These are phyloP conservation scores for Ilyonectria mors-panacis DNA, from an alignment of 2,329 filamentous ascomycete genomes.

Conservation along the genomic window DNA sequence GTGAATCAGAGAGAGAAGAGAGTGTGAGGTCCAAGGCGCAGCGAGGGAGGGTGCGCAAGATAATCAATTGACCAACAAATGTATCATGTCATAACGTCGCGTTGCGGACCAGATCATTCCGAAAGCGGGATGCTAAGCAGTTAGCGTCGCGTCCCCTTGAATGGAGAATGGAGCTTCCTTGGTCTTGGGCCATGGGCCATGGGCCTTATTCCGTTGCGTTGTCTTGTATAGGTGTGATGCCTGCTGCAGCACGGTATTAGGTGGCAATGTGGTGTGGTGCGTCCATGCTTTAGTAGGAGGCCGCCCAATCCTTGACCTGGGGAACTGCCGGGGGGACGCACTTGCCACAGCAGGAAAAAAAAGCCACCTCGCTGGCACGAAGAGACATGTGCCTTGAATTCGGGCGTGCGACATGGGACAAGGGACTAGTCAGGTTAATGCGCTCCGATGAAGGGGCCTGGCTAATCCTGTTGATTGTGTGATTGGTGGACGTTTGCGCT, in stretches of 20 bases:
- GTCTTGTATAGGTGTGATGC: neutral
- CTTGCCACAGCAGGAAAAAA: neutral
- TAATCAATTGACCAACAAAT: constrained; percentile 20
- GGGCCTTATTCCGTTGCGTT: neutral
- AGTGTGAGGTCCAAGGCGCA: constrained; percentile 11
- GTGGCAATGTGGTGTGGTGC: neutral
- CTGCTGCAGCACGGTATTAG: neutral
- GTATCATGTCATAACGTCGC: constrained; percentile 42
- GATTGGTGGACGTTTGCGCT: constrained; percentile 21
- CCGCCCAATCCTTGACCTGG: constrained; percentile 27
- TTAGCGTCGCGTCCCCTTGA: constrained; percentile 26
- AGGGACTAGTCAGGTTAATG: neutral
- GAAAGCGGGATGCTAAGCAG: constrained; percentile 28
- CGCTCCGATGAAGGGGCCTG: constrained; percentile 12
- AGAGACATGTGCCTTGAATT: neutral
- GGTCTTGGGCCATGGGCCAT: neutral
- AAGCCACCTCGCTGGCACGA: neutral
- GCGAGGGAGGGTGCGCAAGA: constrained; percentile 6
- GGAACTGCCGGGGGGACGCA: constrained; percentile 6
- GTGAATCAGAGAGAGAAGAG: constrained; percentile 1
- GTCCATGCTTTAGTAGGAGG: constrained; percentile 19
- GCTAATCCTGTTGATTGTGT: constrained; percentile 36
- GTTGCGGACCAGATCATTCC: constrained; percentile 23
- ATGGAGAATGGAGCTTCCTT: constrained; percentile 16
- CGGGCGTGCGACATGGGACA: neutral